Base-by-base conservation (phyloP, 2,329 filamentous ascomycete species). In the Paracamarosporium sp. region DNA sequence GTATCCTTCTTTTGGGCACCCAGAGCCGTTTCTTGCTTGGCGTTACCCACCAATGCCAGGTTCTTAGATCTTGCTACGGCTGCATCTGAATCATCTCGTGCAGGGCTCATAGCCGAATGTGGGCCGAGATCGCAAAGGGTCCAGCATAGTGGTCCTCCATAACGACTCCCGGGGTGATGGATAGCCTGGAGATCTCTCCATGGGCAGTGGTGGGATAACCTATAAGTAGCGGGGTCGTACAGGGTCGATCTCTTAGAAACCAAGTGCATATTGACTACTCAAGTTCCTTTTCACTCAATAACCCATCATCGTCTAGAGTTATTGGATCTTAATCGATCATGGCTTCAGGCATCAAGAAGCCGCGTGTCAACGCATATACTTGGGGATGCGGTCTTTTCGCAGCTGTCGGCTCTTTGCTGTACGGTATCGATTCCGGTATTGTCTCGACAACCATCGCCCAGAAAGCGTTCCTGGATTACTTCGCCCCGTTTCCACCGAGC, bases 391-490 rank as follows among this genome's bases (percentile, higher is more conserved):
- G 36, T 30, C 51, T 56, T 24, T 59, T 59, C 44, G 53, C 53
- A 15, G 56, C 56, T 8, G 53, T 46, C 22, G 55, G 41, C n/a
- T 43, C 40, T n/a, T 17, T 53, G 1, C 41, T 53, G 28, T 57
- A 55, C 36, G 58, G 58, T 35, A 55, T 55, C n/a, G 58, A 61
- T 25, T 57, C 55, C 33, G 58, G 58, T 36, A 61, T 61, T 30
- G 43, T 61, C 30, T 57, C 58, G 13, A 55, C 58, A 15, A 61
- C 58, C 31, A 57, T 61, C 22, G 50, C 55, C 24, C 58, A 57
- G 15, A 17, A 22, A 8, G 17, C 45, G 8, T 61, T 61, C 30
- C 3, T 52, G 5, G 46, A 57, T 4, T 61, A 61, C 47, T 61
- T 61, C 30, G 50, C 24, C 3, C 50, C 50, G 2, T 56, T 56